Evolutionary conservation across 306 rosid species (phyloP), one percentile per base, ranked within the genome.

Genomic region (apple (Malus domestica)): DNA sequence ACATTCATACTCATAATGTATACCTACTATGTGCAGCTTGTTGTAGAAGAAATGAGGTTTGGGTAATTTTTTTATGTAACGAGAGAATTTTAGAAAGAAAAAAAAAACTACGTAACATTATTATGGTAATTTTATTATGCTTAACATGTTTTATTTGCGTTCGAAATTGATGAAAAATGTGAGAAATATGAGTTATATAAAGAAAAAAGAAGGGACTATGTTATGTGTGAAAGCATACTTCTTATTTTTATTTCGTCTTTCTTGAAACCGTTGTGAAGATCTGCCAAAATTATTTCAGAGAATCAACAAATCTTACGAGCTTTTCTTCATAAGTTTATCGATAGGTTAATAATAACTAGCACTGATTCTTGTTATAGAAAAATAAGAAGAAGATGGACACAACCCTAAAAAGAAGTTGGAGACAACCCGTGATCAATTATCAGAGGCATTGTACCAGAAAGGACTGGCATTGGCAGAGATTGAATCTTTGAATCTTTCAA

Each of bases 21-120:
- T 79, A 95, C 99, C 97, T 87, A 89, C 96, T 84, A 54, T 89
- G 92, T 7, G 93, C 97, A 70, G 99, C 99, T 85, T 83, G 89
- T 74, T 84, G 91, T 23, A 95, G 74, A 71, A 95, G 97, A 80
- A 97, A 89, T 61, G 96, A 92, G 52, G 92, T 89, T 86, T 95
- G 0, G 33, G 33, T 32, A 32, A 32, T 30, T 30, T 30, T 32
- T 32, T 32, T 32, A 32, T 4, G 33, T 32, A 32, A 32, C 1
- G 33, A 32, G 33, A 32, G 33, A 32, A 32, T 32, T 32, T 32
- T 1, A 32, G 5, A 32, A 32, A 27, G 29, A 25, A 25, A 1
- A 32, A 32, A 32, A 32, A 32, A 32, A 32, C 33, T 32, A 32
- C 33, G 4, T 30, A 30, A 30, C 32, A 32, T 32, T 32, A 4